Conservation (phyloP, 495 filamentous ascomycete species). For the Tirmania nivea region DNA sequence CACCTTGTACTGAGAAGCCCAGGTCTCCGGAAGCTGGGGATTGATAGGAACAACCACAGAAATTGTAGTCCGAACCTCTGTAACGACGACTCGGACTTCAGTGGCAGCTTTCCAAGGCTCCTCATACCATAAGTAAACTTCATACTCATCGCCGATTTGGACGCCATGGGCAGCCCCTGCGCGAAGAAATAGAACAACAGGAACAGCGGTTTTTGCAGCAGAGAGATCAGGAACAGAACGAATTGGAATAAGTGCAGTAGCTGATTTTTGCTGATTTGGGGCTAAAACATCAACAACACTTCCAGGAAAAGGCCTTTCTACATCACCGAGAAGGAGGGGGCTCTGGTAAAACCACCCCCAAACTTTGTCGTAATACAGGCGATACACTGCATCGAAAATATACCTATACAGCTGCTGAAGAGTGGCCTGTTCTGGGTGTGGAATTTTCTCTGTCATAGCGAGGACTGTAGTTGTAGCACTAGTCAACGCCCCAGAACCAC, state of each 20-base stretch:
- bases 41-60: background rate
- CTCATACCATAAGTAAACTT: background rate
- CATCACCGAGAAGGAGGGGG: background rate
- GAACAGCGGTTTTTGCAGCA: no score
- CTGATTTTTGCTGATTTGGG: no score
- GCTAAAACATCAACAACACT: background rate
- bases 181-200: background rate
- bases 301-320: background rate
- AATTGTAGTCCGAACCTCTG: background rate
- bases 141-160: background rate
- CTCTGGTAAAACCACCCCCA: background rate
- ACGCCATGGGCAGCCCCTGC: background rate
- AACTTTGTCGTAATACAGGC: background rate
- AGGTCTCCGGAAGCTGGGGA: background rate
- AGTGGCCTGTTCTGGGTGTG: background rate
- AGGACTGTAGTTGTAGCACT: background rate
- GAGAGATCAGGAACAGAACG: no score
- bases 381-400: background rate
- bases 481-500: background rate
- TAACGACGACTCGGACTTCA: background rate
- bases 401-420: background rate
- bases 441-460: background rate
- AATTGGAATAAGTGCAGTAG: no score
- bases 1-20: no score
- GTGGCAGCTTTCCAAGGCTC: background rate